Base-by-base conservation (phyloP, 1,284 basidiomycete genomes). In the Malassezia brasiliensis region DNA sequence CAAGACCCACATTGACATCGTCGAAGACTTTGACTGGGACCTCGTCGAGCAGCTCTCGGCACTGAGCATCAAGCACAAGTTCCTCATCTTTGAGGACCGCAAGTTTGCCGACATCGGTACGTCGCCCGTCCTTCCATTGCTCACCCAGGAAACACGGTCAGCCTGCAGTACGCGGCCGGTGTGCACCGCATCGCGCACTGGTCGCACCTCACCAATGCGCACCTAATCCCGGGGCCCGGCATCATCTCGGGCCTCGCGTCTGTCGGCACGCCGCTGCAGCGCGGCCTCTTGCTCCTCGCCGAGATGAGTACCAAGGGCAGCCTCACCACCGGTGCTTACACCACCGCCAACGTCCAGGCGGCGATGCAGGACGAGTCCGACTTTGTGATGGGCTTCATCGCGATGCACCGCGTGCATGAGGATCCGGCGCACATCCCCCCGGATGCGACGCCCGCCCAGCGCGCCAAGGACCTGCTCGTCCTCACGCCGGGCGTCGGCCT, bases 61-160 rank as follows among this genome's bases (percentile, higher is more conserved):
- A 44, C 81, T 98, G 11, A 85, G 85, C 70, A 72, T 78, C 46
- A 85, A 87, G 75, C 84, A 94, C 65, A 88, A 96, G 70, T 98
- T 98, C 77, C 76, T 96, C 54, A 93, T 96, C 71, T 99, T 98
- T 65, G 93, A 98, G 77, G 94, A 99, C 78, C 81, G 94, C 65
- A 99, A 99, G 77, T 99, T 99, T 72, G 94, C 94, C 20, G 94
- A 99, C 77, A 98, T 99, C 60, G 93, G 91, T 90, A 19, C 53
- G 72, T 59, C 2, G 1, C 9, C 10, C n/a, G 6, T 8, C 28
- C 19, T 32, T 11, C 35, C 25, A 36, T 20, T 22, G n/a, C 2
- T 3, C 9, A 15, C 19, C 28, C 53, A 96, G 91, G 93, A 39
- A 96, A 96, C 78, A 98, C 94, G 2, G 94, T 96, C 59, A 83